These are phyloP conservation scores for Tricharina praecox DNA, from an alignment of 495 filamentous ascomycete genomes.

Conservation along the genomic window DNA sequence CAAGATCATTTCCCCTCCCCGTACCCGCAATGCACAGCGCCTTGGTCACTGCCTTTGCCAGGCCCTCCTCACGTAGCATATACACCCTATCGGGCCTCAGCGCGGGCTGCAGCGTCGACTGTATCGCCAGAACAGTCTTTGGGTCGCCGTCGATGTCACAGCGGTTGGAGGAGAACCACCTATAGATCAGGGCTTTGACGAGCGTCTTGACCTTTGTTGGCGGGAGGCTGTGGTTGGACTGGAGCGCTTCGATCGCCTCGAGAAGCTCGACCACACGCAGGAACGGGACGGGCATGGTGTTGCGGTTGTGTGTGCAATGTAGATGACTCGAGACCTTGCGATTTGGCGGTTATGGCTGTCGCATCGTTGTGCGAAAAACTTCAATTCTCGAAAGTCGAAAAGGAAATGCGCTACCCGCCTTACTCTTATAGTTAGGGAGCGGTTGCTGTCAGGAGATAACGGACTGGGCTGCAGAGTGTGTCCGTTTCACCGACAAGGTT, in stretches of 20 bases:
- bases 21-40: slow-evolving; percentile 40
- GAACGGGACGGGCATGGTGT: neutral
- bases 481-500: no score
- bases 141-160: slow-evolving; percentile 9
- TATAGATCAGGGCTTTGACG: no score
- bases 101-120: slow-evolving; percentile 59
- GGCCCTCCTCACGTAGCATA: slow-evolving; percentile 38
- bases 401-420: no score
- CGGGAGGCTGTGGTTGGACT: neutral
- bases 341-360: no score
- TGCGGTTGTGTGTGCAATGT: no score
- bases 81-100: slow-evolving; percentile 62
- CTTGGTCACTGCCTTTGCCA: slow-evolving; percentile 47
- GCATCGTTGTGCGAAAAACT: no score
- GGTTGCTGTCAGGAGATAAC: no score
- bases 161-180: slow-evolving; percentile 16
- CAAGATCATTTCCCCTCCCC: slow-evolving; percentile 42
- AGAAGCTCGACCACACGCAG: neutral
- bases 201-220: neutral
- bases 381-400: no score
- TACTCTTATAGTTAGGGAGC: no score
- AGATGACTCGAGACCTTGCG: no score
- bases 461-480: no score
- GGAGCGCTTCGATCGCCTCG: neutral
- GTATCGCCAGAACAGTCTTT: slow-evolving; percentile 38